Conservation (phyloP, 441 rosid species). For the Eutrema salsugineum region DNA sequence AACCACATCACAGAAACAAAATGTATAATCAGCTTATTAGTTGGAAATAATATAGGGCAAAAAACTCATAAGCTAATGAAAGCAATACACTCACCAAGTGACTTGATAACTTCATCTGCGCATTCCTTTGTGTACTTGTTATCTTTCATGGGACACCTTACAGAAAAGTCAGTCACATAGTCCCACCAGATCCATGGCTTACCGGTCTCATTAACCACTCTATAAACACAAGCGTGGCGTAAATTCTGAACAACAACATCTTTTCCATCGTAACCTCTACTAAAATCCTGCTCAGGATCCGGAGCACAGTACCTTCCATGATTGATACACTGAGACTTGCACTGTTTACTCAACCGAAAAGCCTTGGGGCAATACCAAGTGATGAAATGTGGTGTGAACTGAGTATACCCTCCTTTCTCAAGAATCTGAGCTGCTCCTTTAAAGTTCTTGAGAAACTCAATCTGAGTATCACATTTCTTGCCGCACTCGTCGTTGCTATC, state of each 20-base stretch:
- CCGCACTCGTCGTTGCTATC: constrained; percentile 7
- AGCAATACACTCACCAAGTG: not conserved
- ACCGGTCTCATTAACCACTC: not conserved
- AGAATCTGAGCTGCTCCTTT: constrained; percentile 15
- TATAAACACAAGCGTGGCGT: not conserved
- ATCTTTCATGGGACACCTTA: constrained; percentile 1
- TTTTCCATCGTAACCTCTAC: not conserved
- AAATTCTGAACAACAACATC: constrained; percentile 8
- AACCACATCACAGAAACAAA: not conserved
- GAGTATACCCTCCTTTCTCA: constrained; percentile 7
- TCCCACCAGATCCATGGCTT: constrained; percentile 4
- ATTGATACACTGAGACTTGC: constrained; percentile 2
- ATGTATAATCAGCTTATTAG: not conserved
- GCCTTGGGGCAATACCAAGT: constrained; percentile 3
- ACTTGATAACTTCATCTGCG: constrained; percentile 1
- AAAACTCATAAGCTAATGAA: not conserved
- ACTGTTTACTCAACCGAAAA: not conserved
- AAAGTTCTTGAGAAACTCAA: not conserved
- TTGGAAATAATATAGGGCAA: not conserved
- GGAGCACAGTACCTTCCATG: constrained; percentile 13
- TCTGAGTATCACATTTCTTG: not conserved
- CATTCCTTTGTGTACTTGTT: constrained; percentile 4
- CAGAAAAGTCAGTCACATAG: not conserved
- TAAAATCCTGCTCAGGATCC: constrained; percentile 8
- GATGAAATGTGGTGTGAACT: not conserved